Evolutionary conservation across 169 alveolate genomes (phyloP), one percentile per base, ranked within the genome.

Genomic region (Cystoisospora suis): DNA sequence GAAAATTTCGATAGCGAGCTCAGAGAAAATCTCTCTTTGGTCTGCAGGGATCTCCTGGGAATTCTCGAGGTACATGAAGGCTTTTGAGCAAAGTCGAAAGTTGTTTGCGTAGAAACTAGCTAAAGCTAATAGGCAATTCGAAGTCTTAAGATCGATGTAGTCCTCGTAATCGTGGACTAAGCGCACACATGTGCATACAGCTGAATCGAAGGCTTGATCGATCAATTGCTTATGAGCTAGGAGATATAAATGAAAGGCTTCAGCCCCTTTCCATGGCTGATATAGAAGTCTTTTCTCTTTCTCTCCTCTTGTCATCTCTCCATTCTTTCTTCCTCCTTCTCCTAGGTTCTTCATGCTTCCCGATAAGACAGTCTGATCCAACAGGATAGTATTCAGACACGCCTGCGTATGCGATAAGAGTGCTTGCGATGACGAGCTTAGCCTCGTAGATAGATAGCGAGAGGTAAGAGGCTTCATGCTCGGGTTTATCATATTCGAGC

Each of bases 241-340:
- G 77, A 96, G 92, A 87, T 94, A 96, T 91, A 96, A 95, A 90
- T 97, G 99, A 89, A 95, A 96, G 47, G 98, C 99, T 89, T 97
- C 97, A 20, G 46, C 61, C 29, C 86, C 75, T 3, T 36, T 56
- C 98, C 59, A 95, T 89, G 12, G 79, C 9, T 44, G 4, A 20
- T 29, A 23, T 20, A 65, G 29, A 15, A 44, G 27, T 29, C 36
- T 65, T 5, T 65, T 65, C 75, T 59, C n/a, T n/a, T n/a, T n/a
- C n/a, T n/a, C n/a, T n/a, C n/a, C n/a, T n/a, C n/a, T n/a, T n/a
- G n/a, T n/a, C n/a, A n/a, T n/a, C n/a, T n/a, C n/a, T n/a, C n/a
- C n/a, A n/a, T n/a, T n/a, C n/a, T n/a, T n/a, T n/a, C n/a, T n/a
- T n/a, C n/a, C n/a, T n/a, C n/a, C n/a, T n/a, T n/a, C n/a, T n/a